phyloP scores from a whole-genome alignment of 352 stramenopile genomes.

The Pythium chondricola region DNA sequence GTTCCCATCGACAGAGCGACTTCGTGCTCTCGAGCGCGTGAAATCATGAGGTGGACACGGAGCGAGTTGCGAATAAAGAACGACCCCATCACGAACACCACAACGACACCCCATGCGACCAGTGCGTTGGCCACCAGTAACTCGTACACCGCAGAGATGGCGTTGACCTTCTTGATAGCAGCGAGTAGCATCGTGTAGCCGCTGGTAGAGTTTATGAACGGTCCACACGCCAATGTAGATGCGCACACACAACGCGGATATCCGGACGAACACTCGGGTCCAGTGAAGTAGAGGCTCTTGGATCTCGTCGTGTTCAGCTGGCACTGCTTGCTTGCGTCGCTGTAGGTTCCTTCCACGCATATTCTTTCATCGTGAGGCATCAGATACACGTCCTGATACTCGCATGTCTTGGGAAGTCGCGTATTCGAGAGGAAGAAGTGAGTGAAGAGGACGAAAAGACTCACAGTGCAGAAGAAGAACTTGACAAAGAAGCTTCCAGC shows the following conservation, averaged over 20 bases:
- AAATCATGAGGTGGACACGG: constrained; percentile 36
- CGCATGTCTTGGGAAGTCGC: constrained; percentile 48
- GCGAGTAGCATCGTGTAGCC: constrained; percentile 39
- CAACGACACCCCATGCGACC: constrained; percentile 33
- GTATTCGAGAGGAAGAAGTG: constrained; percentile 54
- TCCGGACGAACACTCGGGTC: constrained; percentile 28
- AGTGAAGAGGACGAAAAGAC: constrained; percentile 52
- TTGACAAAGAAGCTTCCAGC: constrained; percentile 85
- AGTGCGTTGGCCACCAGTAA: constrained; percentile 31
- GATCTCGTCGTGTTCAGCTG: constrained; percentile 21
- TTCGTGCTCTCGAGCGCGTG: constrained; percentile 38
- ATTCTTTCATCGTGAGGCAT: constrained; percentile 8
- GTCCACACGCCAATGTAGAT: constrained; percentile 41
- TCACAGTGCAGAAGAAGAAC: constrained; percentile 73
- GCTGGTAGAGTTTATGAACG: constrained; percentile 33
- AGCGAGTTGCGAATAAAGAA: constrained; percentile 59
- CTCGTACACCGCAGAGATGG: constrained; percentile 28
- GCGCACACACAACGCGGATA: constrained; percentile 57
- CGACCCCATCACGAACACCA: constrained; percentile 24
- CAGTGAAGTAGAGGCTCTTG: constrained; percentile 39
- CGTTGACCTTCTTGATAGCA: constrained; percentile 20
- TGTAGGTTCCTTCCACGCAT: constrained; percentile 28
- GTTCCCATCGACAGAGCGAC: constrained; percentile 41
- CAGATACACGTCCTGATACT: constrained; percentile 39
- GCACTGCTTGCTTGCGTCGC: constrained; percentile 25